Conservation (phyloP, 2,329 filamentous ascomycete species). For the Pseudocercospora eumusae region DNA sequence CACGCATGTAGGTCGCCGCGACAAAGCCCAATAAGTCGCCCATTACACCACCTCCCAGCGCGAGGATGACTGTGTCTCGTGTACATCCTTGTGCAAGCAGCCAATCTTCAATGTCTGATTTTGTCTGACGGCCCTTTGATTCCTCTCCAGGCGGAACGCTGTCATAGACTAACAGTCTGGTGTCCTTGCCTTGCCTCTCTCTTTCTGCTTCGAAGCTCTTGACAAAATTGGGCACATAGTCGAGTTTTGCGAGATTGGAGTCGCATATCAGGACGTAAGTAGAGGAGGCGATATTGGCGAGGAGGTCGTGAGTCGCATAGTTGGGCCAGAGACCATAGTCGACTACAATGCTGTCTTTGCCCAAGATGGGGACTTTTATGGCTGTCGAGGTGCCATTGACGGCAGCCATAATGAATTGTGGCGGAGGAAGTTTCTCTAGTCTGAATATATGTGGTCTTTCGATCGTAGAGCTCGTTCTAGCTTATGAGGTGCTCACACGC, state of each 20-base stretch:
- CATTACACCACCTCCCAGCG: slow-evolving; percentile 92
- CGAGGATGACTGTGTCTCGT: slow-evolving; percentile 90
- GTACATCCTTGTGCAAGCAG: slow-evolving; percentile 90
- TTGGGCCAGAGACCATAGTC: slow-evolving; percentile 87
- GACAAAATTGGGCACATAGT: slow-evolving; percentile 76
- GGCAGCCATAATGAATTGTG: slow-evolving; percentile 24
- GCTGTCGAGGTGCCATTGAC: slow-evolving; percentile 39
- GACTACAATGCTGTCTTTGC: slow-evolving; percentile 85
- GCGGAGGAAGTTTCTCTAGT: background rate
- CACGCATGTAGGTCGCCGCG: slow-evolving; percentile 97
- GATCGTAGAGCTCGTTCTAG: slow-evolving; percentile 21
- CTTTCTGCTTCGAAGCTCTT: slow-evolving; percentile 58
- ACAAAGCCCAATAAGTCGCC: slow-evolving; percentile 98
- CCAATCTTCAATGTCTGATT: slow-evolving; percentile 97
- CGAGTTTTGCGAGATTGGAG: slow-evolving; percentile 76
- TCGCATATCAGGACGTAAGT: slow-evolving; percentile 97
- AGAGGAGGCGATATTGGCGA: slow-evolving; percentile 74
- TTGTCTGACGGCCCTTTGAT: slow-evolving; percentile 90
- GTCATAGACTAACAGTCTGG: slow-evolving; percentile 82
- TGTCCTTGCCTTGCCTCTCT: slow-evolving; percentile 46
- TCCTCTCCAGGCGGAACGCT: slow-evolving; percentile 87
- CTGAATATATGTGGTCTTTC: background rate
- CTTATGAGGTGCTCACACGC: slow-evolving; percentile 34
- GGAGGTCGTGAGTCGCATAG: slow-evolving; percentile 78
- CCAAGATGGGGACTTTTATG: slow-evolving; percentile 75